Percentiles rank a stretch among this genome's conserved stretches.
phyloP scores from a whole-genome alignment of 495 filamentous ascomycete species.

The Beverwykella pulmonaria region DNA sequence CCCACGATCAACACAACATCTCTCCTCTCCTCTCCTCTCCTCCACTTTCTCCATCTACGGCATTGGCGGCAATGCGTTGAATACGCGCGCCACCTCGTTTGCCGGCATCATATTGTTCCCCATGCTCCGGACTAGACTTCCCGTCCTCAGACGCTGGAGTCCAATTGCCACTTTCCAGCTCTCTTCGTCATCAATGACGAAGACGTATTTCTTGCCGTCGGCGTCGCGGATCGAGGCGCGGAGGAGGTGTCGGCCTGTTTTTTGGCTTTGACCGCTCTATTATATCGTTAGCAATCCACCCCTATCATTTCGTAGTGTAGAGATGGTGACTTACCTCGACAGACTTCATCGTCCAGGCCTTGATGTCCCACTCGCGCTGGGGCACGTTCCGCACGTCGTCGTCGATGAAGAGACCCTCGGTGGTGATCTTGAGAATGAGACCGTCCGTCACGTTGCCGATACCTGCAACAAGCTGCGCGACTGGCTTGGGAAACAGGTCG shows the following conservation, averaged over 20 bases:
- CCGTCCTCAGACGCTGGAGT: slow-evolving; percentile 70
- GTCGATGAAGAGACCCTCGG: slow-evolving; percentile 93
- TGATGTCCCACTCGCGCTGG: slow-evolving; percentile 96
- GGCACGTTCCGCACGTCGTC: slow-evolving; percentile 85
- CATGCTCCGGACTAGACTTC: slow-evolving; percentile 59
- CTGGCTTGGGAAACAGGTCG: slow-evolving; percentile 77
- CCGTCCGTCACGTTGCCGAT: slow-evolving; percentile 80
- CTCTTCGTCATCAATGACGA: slow-evolving; percentile 78
- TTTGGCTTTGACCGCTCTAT: slow-evolving; percentile 56
- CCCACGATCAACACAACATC: background rate
- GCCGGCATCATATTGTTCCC: slow-evolving; percentile 48
- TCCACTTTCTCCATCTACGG: background rate
- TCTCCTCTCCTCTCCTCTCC: background rate
- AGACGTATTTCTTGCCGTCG: slow-evolving; percentile 80
- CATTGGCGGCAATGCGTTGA: slow-evolving; percentile 42
- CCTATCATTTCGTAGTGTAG: background rate
- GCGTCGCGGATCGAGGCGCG: slow-evolving; percentile 81
- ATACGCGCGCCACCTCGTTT: slow-evolving; percentile 61
- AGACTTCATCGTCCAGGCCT: slow-evolving; percentile 92
- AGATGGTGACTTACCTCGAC: slow-evolving; percentile 71
- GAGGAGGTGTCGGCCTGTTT: slow-evolving; percentile 62
- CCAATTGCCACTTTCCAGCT: slow-evolving; percentile 91
- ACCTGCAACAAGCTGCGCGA: slow-evolving; percentile 77
- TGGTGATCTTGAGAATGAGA: slow-evolving; percentile 78
- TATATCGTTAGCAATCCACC: slow-evolving; percentile 2